Percentiles rank a stretch among this genome's conserved stretches.
These are phyloP conservation scores for Gracilaria domingensis DNA, from an alignment of 23 red algal genomes.

Conservation along the genomic window DNA sequence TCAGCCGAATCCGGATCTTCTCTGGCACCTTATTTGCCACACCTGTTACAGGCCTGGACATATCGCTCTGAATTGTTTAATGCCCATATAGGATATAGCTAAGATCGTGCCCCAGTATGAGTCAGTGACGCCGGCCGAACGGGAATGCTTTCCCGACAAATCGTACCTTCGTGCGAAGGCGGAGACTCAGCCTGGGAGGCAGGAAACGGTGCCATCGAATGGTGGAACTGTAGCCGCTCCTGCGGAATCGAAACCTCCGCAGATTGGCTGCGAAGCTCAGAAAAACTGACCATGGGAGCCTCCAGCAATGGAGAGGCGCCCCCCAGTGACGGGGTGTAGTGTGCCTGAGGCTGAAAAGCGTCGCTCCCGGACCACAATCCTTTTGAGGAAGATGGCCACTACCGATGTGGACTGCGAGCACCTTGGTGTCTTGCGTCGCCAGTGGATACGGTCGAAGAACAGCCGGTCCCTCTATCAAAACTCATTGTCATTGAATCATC, in stretches of 20 bases:
- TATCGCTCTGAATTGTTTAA: conserved; percentile 3
- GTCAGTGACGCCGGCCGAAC: not conserved
- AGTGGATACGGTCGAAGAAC: not conserved
- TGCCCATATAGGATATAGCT: not conserved
- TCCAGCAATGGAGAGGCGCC: not conserved
- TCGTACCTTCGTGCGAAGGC: not conserved
- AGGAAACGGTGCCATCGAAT: not conserved
- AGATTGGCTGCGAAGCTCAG: not conserved
- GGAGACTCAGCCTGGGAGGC: not conserved
- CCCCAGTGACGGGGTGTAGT: not conserved
- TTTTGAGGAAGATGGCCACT: not conserved
- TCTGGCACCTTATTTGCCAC: conserved; percentile 22
- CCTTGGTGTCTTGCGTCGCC: not conserved
- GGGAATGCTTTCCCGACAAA: not conserved
- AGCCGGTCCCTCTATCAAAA: too few species aligned
- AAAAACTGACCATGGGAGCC: not conserved
- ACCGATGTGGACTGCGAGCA: not conserved
- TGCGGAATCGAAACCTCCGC: not conserved
- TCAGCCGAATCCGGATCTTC: not conserved
- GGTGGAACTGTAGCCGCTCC: not conserved
- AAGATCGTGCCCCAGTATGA: not conserved
- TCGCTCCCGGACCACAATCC: not conserved
- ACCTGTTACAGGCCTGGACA: conserved; percentile 19
- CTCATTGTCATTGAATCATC: too few species aligned
- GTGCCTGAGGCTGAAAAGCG: not conserved